Evolutionary conservation across 1,284 basidiomycete species (phyloP).

Genomic region (Inonotus hispidus): DNA sequence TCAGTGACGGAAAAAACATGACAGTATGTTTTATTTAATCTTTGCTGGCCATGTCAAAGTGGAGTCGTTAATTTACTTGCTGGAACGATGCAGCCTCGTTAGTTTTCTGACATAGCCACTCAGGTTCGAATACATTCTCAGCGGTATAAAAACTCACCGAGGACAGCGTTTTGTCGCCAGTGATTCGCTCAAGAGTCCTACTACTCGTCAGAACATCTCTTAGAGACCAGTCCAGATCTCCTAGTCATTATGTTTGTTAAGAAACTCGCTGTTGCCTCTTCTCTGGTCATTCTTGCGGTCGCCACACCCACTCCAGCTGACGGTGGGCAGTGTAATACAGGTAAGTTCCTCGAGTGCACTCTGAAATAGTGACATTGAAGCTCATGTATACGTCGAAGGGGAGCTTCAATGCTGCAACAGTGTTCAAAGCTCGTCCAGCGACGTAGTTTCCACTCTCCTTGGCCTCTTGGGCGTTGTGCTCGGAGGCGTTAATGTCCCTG

Average conservation of each 20-base stretch:
- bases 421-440: background rate
- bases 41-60: background rate
- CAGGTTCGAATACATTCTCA: background rate
- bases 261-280: constrained; percentile 12
- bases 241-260: background rate
- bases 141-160: background rate
- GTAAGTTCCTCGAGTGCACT: background rate
- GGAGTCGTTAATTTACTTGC: background rate
- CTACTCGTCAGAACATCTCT: background rate
- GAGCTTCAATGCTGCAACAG: constrained; percentile 14
- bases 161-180: background rate
- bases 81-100: too few species aligned
- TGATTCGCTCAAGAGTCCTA: background rate
- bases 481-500: constrained; percentile 1
- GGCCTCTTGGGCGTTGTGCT: constrained; percentile 13
- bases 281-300: constrained; percentile 13
- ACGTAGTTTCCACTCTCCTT: background rate
- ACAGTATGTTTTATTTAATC: background rate
- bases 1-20: background rate
- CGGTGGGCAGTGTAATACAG: background rate
- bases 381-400: background rate
- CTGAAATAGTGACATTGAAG: background rate
- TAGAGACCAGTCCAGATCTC: background rate
- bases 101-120: background rate
- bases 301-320: constrained; percentile 12